These are phyloP conservation scores for Leishmania martiniquensis DNA, from an alignment of 208 protist species.

Conservation along the genomic window DNA sequence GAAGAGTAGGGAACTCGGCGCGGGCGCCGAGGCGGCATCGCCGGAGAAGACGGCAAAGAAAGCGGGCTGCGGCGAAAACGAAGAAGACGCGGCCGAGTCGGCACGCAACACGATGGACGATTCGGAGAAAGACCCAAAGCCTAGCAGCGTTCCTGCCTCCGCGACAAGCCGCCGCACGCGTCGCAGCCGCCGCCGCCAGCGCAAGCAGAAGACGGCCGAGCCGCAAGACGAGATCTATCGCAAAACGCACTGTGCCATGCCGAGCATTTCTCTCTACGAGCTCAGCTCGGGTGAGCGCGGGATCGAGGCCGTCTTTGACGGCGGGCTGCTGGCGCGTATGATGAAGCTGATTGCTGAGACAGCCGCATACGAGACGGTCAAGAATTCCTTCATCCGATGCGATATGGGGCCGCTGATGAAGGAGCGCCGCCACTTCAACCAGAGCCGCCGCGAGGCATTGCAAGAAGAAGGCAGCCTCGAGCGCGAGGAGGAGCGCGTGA, in stretches of 20 bases:
- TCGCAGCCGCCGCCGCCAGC: constrained; percentile 42
- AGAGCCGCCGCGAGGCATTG: constrained; percentile 49
- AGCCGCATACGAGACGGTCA: constrained; percentile 71
- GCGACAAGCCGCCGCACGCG: constrained; percentile 34
- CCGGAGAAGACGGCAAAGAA: not conserved
- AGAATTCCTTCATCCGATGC: constrained; percentile 71
- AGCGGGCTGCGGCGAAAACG: not conserved
- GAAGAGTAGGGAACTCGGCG: not conserved
- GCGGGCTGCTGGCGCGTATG: constrained; percentile 62
- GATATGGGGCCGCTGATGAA: constrained; percentile 78
- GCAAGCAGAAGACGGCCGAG: constrained; percentile 37
- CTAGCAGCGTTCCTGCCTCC: constrained; percentile 11
- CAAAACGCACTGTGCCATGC: constrained; percentile 32
- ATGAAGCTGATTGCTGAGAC: constrained; percentile 83
- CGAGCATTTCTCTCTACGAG: constrained; percentile 43
- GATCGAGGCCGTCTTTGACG: constrained; percentile 65
- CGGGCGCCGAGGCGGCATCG: not conserved
- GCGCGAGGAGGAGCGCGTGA: constrained; percentile 73
- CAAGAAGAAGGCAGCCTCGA: constrained; percentile 60
- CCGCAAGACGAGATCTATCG: constrained; percentile 70
- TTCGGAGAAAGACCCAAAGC: constrained; percentile 19
- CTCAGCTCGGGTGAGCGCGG: constrained; percentile 51
- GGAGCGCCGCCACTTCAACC: constrained; percentile 65
- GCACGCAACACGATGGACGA: not conserved
- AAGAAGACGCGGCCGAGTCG: constrained; percentile 18